These are phyloP conservation scores for Talaromyces wortmannii DNA, from an alignment of 495 filamentous ascomycete genomes.

Conservation along the genomic window DNA sequence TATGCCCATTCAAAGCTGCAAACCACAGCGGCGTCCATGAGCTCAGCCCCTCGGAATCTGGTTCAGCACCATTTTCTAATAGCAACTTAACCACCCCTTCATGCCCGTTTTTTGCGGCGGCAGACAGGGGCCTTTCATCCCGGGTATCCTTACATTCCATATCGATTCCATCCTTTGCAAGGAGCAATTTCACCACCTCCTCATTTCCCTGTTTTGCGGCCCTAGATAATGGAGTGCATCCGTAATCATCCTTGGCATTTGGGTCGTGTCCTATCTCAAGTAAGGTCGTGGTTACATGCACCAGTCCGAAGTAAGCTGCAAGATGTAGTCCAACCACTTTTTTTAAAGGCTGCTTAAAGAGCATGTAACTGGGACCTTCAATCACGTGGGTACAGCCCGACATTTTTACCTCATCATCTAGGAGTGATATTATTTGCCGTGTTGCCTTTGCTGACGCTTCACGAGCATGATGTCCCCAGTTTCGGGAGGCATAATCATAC, in stretches of 20 bases:
- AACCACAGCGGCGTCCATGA: too few relatives aligned
- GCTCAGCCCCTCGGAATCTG: too few relatives aligned
- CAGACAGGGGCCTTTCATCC: slow-evolving; percentile 8
- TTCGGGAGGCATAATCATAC: slow-evolving; percentile 29
- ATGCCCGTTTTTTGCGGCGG: slow-evolving; percentile 7
- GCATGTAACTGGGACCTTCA: neutral
- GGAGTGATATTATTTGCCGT: slow-evolving; percentile 1
- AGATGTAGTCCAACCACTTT: neutral
- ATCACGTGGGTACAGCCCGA: slow-evolving; percentile 8
- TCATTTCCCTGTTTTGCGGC: slow-evolving; percentile 15
- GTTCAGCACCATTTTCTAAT: too few relatives aligned
- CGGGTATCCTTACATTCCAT: slow-evolving; percentile 4
- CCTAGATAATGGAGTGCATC: slow-evolving; percentile 17
- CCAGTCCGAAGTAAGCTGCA: slow-evolving; percentile 11
- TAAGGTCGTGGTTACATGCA: neutral
- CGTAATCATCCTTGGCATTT: neutral
- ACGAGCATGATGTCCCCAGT: slow-evolving; percentile 33
- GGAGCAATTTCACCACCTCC: slow-evolving; percentile 12
- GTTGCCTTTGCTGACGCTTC: neutral
- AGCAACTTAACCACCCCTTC: slow-evolving; percentile 5
- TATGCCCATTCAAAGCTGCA: too few relatives aligned
- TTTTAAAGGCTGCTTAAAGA: neutral
- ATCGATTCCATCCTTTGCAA: slow-evolving; percentile 1
- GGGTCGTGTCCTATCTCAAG: neutral
- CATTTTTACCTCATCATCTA: slow-evolving; percentile 4